A percentile compares a stretch with the other conserved stretches of the same genome.
Evolutionary conservation across 2,329 filamentous ascomycete genomes (phyloP).

Genomic region (Aspergillus amoenus): DNA sequence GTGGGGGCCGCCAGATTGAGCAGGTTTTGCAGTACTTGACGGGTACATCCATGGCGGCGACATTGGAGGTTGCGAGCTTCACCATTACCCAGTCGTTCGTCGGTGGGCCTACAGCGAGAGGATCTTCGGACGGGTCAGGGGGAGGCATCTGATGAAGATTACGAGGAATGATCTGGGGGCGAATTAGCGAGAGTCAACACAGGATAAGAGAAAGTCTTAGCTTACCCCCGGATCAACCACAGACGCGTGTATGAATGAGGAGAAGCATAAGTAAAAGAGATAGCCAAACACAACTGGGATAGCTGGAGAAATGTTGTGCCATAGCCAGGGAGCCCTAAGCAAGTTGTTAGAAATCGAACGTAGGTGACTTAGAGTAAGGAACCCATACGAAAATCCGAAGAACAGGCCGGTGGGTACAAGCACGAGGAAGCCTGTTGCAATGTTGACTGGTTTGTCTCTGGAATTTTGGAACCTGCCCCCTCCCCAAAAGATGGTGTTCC

Average conservation of each 20-base stretch:
- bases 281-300: conserved; percentile 90
- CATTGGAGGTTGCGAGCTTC: conserved; percentile 69
- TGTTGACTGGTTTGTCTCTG: conserved; percentile 80
- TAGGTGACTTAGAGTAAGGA: neutral
- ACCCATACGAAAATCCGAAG: conserved; percentile 68
- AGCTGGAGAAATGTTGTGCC: conserved; percentile 81
- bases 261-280: conserved; percentile 84
- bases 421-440: conserved; percentile 80
- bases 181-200: neutral
- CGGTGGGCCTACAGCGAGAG: conserved; percentile 74
- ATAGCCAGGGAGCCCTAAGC: conserved; percentile 71
- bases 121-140: conserved; percentile 72
- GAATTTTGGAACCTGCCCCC: conserved; percentile 88
- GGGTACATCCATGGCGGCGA: conserved; percentile 93
- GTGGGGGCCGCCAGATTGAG: conserved; percentile 93
- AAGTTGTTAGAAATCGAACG: conserved; percentile 14
- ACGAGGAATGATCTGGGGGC: conserved; percentile 75
- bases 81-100: conserved; percentile 95
- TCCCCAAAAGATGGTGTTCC: conserved; percentile 87
- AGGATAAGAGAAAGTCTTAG: conserved; percentile 20
- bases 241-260: conserved; percentile 92
- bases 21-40: conserved; percentile 98
- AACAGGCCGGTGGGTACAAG: conserved; percentile 77
- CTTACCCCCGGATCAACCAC: conserved; percentile 88
- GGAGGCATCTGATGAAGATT: conserved; percentile 90